Conservation (phyloP, 2,329 filamentous ascomycete species). For the Daldinia eschscholtzii region DNA sequence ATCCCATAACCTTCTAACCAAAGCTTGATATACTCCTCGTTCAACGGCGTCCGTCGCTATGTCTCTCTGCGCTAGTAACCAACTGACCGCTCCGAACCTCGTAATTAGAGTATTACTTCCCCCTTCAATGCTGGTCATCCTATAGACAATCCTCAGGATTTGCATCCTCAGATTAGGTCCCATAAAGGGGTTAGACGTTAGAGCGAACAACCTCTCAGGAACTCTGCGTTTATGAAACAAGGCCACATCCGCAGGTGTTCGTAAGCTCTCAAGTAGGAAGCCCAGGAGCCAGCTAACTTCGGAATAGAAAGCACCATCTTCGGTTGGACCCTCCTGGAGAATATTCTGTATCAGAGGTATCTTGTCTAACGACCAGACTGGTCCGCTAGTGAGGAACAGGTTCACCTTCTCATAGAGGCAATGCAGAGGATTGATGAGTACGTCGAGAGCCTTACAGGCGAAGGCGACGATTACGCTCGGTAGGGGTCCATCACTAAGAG, state of each 20-base stretch:
- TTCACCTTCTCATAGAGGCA: constrained; percentile 89
- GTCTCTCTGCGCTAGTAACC: constrained; percentile 49
- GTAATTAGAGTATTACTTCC: constrained; percentile 53
- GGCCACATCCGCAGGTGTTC: constrained; percentile 48
- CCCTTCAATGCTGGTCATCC: constrained; percentile 48
- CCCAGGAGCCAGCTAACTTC: constrained; percentile 53
- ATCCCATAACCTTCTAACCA: constrained; percentile 49
- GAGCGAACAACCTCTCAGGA: constrained; percentile 64
- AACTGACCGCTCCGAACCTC: constrained; percentile 51
- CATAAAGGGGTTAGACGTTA: constrained; percentile 50
- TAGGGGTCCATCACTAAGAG: constrained; percentile 69
- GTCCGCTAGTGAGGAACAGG: constrained; percentile 81
- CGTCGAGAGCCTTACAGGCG: constrained; percentile 74
- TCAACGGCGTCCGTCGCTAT: constrained; percentile 41
- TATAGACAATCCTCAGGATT: constrained; percentile 49
- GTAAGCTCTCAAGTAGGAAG: constrained; percentile 51
- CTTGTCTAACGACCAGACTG: constrained; percentile 79
- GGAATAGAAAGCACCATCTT: constrained; percentile 51
- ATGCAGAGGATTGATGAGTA: constrained; percentile 82
- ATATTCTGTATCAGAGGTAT: constrained; percentile 77
- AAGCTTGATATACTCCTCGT: constrained; percentile 47
- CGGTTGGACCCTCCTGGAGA: constrained; percentile 63
- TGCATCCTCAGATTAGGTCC: constrained; percentile 47
- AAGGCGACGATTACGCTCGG: constrained; percentile 83
- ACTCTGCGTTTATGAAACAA: constrained; percentile 57